phyloP scores from a whole-genome alignment of 768 basidiomycete genomes.

The Hypholoma fasciculare region DNA sequence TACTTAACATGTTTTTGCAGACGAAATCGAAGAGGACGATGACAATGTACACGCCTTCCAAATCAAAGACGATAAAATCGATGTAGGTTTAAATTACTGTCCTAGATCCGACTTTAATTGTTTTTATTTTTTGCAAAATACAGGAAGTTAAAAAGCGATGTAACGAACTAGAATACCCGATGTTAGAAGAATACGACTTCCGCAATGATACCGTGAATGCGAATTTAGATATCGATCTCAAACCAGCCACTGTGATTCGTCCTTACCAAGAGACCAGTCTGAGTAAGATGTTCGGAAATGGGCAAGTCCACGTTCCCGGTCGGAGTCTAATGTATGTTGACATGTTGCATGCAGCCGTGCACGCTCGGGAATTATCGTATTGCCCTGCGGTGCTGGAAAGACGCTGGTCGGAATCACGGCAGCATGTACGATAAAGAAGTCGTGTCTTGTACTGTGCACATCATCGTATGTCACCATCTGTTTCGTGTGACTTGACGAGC shows the following conservation, averaged over 20 bases:
- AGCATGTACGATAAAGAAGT: conserved; percentile 99
- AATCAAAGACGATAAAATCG: conserved; percentile 92
- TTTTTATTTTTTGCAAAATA: not conserved
- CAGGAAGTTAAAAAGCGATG: conserved; percentile 96
- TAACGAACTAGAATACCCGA: conserved; percentile 95
- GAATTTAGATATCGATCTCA: conserved; percentile 97
- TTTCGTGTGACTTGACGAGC: not conserved
- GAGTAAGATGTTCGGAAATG: conserved; percentile 99
- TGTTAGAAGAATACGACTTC: conserved; percentile 99
- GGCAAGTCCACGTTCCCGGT: conserved; percentile 45
- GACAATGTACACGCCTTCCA: conserved; percentile 97
- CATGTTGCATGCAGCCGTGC: conserved; percentile 66
- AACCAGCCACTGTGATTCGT: conserved; percentile 95
- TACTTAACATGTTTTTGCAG: conserved; percentile 36
- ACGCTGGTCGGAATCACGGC: conserved; percentile 99
- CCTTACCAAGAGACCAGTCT: conserved; percentile 98
- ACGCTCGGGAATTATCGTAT: conserved; percentile 95
- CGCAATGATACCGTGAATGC: conserved; percentile 95
- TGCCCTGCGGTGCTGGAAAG: conserved; percentile 98
- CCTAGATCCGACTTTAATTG: not conserved
- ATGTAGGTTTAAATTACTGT: conserved; percentile 49
- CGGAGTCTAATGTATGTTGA: conserved; percentile 5
- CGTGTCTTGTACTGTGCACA: conserved; percentile 94
- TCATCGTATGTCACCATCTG: conserved; percentile 71
- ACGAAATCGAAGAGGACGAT: conserved; percentile 97